Evolutionary conservation across 805 yeast species (phyloP).

Genomic region (Metschnikowia noctiluminum): DNA sequence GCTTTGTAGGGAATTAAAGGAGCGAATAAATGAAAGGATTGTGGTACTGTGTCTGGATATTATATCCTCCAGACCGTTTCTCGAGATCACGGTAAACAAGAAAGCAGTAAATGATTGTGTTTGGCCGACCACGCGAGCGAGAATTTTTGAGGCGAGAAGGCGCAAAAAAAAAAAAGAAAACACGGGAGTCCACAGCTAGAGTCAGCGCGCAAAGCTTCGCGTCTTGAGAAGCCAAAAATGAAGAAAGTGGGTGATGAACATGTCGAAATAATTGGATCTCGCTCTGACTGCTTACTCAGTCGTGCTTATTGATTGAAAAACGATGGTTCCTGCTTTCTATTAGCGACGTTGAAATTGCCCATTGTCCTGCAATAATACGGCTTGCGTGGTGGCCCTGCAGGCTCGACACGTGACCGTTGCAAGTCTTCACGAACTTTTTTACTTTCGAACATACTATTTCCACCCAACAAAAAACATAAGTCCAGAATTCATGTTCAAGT

Average conservation of each 20-base stretch:
- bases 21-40: neutral
- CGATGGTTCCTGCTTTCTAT: neutral
- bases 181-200: neutral
- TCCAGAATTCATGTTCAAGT: no score
- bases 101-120: neutral
- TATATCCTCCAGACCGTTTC: slow-evolving; percentile 1
- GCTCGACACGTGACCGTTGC: neutral
- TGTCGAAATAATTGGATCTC: neutral
- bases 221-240: neutral
- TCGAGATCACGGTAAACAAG: neutral
- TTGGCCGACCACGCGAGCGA: slow-evolving; percentile 4
- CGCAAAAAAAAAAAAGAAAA: neutral
- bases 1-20: no score
- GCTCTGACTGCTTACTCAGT: no score
- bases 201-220: slow-evolving; percentile 1
- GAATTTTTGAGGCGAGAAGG: slow-evolving; percentile 1
- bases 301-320: no score
- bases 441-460: no score
- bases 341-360: neutral
- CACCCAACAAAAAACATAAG: no score
- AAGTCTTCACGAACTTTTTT: no score
- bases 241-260: neutral
- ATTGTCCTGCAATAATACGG: neutral
- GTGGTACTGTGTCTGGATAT: neutral
- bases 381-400: neutral